Base-by-base conservation (phyloP, 1,284 basidiomycete species). In the Hymenochaete sp. region DNA sequence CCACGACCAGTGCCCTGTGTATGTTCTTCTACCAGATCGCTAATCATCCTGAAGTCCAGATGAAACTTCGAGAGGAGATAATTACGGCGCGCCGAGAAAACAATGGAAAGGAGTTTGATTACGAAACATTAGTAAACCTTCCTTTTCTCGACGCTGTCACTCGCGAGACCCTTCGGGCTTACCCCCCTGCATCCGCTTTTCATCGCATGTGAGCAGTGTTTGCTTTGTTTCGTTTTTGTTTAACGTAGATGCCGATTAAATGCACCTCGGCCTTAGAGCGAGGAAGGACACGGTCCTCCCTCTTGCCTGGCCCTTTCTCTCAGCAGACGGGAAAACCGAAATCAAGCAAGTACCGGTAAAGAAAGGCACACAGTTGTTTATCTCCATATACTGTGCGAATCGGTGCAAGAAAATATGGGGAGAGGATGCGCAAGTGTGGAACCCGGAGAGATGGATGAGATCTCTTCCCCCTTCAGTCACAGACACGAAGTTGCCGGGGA, bases 111-210 rank as follows among this genome's bases (percentile, higher is more conserved):
- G 40, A 52, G 22, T 49, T 68, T 18, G 53, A 59, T 10, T 67
- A 68, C 36, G 63, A 69, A 42, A 33, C 56, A 11, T 55, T 69
- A 37, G 52, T 56, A 43, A 36, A 42, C 9, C 55, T 68, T 26
- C 62, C 62, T 2, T 66, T 60, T 48, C 57, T 68, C 29, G 66
- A 70, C 43, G 67, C 62, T 3, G 48, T 70, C 22, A 53, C 62
- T 44, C 57, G 63, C 42, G 67, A 68, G 51, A 67, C 65, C 3
- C 38, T 68, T 32, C 59, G 67, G 40, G 48, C 65, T 33, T 29
- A 60, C 41, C 60, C 60, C 11, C 61, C 61, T 57, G 18, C 47
- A 59, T 24, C 41, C 53, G 14, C 42, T 13, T 24, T 47, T 2
- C 27, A 32, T 16, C 44, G 48, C 19, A 45, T 37, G 48, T 49